These are phyloP conservation scores for Neophaeococcomyces mojaviensis DNA, from an alignment of 2,329 filamentous ascomycete genomes.

Conservation along the genomic window DNA sequence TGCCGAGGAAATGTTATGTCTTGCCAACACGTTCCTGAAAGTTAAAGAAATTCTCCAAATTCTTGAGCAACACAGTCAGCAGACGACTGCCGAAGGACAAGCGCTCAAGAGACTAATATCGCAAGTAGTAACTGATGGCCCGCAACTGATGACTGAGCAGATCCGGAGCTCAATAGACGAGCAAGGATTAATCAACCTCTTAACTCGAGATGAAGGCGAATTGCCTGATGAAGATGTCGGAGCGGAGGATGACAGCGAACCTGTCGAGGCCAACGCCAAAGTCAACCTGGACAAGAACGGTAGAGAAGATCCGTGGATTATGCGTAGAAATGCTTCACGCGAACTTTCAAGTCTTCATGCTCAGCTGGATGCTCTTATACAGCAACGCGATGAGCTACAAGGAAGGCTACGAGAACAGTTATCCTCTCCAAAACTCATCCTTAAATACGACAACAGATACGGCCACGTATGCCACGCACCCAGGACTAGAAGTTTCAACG, in stretches of 20 bases:
- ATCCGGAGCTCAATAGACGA: conserved; percentile 83
- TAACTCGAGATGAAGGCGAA: conserved; percentile 66
- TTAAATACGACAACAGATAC: conserved; percentile 79
- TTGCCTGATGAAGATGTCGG: conserved; percentile 63
- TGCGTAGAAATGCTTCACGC: conserved; percentile 58
- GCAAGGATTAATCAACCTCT: conserved; percentile 74
- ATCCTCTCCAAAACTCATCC: conserved; percentile 56
- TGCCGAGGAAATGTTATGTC: conserved; percentile 76
- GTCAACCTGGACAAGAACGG: conserved; percentile 26
- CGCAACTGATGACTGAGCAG: conserved; percentile 58
- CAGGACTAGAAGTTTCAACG: conserved; percentile 51
- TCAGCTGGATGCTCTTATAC: conserved; percentile 52
- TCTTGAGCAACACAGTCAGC: conserved; percentile 26
- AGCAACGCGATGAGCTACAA: conserved; percentile 55
- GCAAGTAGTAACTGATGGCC: conserved; percentile 60
- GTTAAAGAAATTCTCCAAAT: conserved; percentile 2
- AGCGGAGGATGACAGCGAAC: conserved; percentile 62
- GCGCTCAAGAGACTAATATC: conserved; percentile 37
- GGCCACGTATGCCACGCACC: conserved; percentile 89
- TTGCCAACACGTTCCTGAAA: conserved; percentile 47
- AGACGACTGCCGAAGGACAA: conserved; percentile 21
- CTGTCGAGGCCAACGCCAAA: conserved; percentile 52
- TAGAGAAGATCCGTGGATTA: conserved; percentile 53
- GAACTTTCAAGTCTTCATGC: conserved; percentile 60
- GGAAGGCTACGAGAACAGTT: conserved; percentile 56